phyloP scores from a whole-genome alignment of 495 filamentous ascomycete genomes.

The Penicillium herquei region DNA sequence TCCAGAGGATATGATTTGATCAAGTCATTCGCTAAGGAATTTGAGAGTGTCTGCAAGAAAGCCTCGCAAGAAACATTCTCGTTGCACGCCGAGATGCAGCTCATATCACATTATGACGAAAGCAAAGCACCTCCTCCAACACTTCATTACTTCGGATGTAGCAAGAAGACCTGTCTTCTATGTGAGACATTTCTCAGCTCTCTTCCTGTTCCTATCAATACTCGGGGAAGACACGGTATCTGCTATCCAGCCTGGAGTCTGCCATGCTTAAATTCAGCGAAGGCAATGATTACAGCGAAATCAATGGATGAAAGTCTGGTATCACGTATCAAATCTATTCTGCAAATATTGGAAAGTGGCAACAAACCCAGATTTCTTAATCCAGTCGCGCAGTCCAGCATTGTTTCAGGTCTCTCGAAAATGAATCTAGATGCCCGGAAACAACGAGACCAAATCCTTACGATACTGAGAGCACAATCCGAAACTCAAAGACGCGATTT shows the following conservation, averaged over 20 bases:
- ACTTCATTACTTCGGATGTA: slow-evolving; percentile 6
- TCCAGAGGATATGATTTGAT: neutral
- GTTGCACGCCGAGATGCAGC: slow-evolving; percentile 9
- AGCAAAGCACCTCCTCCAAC: neutral
- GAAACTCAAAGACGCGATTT: too few species aligned
- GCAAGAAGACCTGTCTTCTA: slow-evolving; percentile 9
- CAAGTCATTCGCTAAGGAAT: neutral
- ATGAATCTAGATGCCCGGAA: neutral
- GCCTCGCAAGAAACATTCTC: neutral
- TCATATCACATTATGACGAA: slow-evolving; percentile 1
- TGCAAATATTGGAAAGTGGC: neutral
- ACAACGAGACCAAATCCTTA: neutral
- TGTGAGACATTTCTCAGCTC: slow-evolving; percentile 6
- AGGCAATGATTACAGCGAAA: neutral
- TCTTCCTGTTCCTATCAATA: neutral
- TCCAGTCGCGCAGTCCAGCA: neutral
- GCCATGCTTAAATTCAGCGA: neutral
- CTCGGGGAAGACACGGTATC: slow-evolving; percentile 3
- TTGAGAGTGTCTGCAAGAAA: neutral
- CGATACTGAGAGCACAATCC: neutral
- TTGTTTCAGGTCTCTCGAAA: neutral
- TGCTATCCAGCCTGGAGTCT: slow-evolving; percentile 1
- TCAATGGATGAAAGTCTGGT: neutral
- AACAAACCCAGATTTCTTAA: neutral
- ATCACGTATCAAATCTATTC: neutral